Conservation (phyloP, 2,329 filamentous ascomycete species). For the Neofusicoccum sp. region DNA sequence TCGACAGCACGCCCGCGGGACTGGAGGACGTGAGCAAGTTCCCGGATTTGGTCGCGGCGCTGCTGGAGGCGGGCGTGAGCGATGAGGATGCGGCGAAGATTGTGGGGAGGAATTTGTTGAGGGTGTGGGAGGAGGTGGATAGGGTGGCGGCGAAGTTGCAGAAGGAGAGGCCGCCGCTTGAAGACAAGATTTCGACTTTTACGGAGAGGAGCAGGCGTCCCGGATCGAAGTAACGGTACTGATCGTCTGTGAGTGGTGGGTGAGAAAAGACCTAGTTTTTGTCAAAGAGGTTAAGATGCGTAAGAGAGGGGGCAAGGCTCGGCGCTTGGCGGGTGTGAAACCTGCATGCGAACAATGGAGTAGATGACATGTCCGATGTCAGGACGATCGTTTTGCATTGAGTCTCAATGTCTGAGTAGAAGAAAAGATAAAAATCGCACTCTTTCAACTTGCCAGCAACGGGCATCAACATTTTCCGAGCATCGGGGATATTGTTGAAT, state of each 20-base stretch:
- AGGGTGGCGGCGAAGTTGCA: constrained; percentile 66
- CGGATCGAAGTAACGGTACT: neutral
- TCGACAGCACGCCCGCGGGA: constrained; percentile 63
- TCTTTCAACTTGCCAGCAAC: no score
- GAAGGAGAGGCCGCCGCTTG: constrained; percentile 42
- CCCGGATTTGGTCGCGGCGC: constrained; percentile 71
- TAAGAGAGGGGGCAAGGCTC: no score
- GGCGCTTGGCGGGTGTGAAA: no score
- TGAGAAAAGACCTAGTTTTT: no score
- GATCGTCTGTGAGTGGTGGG: neutral
- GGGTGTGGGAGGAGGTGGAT: constrained; percentile 82
- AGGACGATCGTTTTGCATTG: no score
- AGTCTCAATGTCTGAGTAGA: no score
- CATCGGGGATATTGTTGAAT: no score
- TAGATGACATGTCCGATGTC: no score
- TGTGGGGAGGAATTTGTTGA: constrained; percentile 74
- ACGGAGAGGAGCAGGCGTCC: neutral
- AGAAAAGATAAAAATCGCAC: no score
- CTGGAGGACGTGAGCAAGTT: constrained; percentile 84
- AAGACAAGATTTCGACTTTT: constrained; percentile 40
- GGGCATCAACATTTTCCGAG: no score
- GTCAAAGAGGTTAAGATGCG: no score
- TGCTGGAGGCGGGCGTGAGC: constrained; percentile 70
- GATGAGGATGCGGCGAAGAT: constrained; percentile 73
- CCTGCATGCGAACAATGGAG: no score